Percentiles rank a stretch among this genome's conserved stretches.
Evolutionary conservation across 129 eudicot species (phyloP).

Genomic region (Flaveria ramosissima): DNA sequence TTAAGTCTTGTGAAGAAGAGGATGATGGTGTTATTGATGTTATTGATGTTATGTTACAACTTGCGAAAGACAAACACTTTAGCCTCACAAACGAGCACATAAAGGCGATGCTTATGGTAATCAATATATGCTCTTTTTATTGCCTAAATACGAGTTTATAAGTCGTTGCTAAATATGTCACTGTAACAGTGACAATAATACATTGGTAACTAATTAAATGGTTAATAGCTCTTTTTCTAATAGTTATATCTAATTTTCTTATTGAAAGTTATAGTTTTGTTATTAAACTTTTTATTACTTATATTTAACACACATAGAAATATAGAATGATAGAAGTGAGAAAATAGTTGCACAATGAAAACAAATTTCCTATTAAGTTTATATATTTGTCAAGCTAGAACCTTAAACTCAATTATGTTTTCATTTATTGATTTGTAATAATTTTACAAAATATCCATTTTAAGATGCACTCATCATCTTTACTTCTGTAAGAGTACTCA

Average conservation of each 20-base stretch:
- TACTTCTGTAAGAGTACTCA: too few species aligned
- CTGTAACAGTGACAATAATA: too few species aligned
- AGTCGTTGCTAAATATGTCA: too few species aligned
- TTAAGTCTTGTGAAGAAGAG: not conserved
- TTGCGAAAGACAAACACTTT: conserved; percentile 4
- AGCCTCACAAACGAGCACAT: conserved; percentile 20
- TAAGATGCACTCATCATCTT: too few species aligned
- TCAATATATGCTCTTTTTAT: conserved; percentile 10
- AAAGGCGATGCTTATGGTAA: conserved; percentile 31
- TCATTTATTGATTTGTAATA: too few species aligned
- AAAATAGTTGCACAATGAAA: too few species aligned
- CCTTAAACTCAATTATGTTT: too few species aligned
- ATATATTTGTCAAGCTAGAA: too few species aligned
- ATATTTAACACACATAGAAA: not conserved
- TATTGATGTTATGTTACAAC: conserved; percentile 23
- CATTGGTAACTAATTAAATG: not conserved
- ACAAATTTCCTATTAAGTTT: too few species aligned
- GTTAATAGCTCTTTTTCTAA: not conserved
- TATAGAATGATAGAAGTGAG: not conserved
- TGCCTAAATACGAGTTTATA: too few species aligned
- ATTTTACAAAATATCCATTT: too few species aligned
- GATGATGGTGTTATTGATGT: conserved; percentile 28
- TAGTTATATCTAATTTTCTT: not conserved
- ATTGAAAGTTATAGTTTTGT: not conserved
- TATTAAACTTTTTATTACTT: not conserved